Evolutionary conservation across 1,139 yeast genomes (phyloP).

Genomic region (Lizanozyma gosingica): DNA sequence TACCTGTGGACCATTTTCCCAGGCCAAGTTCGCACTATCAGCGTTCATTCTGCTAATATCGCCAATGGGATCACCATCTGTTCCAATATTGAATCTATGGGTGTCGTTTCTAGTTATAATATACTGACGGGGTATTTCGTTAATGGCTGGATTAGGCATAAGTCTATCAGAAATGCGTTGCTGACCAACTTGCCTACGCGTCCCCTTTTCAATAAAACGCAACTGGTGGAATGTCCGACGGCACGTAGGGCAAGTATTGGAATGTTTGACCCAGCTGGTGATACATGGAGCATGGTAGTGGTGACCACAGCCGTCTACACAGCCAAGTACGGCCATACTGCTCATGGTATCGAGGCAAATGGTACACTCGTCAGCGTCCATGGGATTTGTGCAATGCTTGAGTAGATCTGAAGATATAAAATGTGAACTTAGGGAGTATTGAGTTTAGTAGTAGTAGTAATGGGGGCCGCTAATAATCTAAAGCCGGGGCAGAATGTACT

Average conservation of each 20-base stretch:
- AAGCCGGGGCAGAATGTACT: too few relatives aligned
- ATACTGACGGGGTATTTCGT: constrained; percentile 31
- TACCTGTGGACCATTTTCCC: background rate
- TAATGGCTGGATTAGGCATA: constrained; percentile 25
- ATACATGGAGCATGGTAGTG: constrained; percentile 40
- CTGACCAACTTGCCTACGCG: constrained; percentile 1
- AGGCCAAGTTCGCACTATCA: background rate
- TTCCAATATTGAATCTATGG: background rate
- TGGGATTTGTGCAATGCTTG: too few relatives aligned
- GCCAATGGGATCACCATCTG: background rate
- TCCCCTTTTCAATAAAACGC: constrained; percentile 10
- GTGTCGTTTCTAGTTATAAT: constrained; percentile 15
- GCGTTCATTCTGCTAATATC: background rate
- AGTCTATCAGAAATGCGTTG: constrained; percentile 21
- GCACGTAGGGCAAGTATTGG: constrained; percentile 49
- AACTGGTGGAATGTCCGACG: constrained; percentile 27
- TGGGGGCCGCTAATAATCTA: too few relatives aligned
- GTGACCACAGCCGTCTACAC: constrained; percentile 33
- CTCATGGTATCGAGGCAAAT: constrained; percentile 38
- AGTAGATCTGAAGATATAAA: too few relatives aligned
- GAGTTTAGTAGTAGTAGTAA: too few relatives aligned
- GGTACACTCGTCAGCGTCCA: constrained; percentile 31
- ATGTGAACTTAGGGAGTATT: too few relatives aligned
- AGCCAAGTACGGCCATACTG: constrained; percentile 19
- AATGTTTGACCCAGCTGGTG: constrained; percentile 36